Evolutionary conservation across 2,329 filamentous ascomycete species (phyloP).

Genomic region (Talaromyces sp.): DNA sequence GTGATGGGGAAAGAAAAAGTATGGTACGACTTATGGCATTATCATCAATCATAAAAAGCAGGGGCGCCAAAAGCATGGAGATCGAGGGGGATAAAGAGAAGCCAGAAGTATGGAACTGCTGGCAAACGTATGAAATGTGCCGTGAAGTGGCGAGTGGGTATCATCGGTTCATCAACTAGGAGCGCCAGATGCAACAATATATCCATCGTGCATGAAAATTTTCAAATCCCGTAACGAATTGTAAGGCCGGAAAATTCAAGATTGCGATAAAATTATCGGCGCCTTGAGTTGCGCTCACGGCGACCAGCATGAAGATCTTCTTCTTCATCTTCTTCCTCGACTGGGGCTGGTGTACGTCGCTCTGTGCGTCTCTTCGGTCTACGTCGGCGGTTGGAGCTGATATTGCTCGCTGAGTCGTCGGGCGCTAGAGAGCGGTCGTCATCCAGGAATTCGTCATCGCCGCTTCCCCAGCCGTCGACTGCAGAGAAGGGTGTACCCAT

Average conservation of each 20-base stretch:
- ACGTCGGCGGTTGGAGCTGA: slow-evolving; percentile 49
- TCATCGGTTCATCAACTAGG: slow-evolving; percentile 19
- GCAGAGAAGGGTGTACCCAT: slow-evolving; percentile 44
- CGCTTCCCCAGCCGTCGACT: slow-evolving; percentile 41
- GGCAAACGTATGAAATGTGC: not conserved
- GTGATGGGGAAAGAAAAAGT: not conserved
- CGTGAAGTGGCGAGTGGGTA: slow-evolving; percentile 12
- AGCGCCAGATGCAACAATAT: slow-evolving; percentile 18
- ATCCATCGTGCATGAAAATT: slow-evolving; percentile 14
- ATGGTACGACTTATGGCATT: slow-evolving; percentile 10
- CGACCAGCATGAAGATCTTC: slow-evolving; percentile 29
- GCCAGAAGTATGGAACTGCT: not conserved
- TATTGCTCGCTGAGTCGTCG: slow-evolving; percentile 54
- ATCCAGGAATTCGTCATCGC: slow-evolving; percentile 48
- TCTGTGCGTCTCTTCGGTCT: slow-evolving; percentile 51
- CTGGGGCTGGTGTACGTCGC: slow-evolving; percentile 51
- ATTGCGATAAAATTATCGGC: slow-evolving; percentile 20
- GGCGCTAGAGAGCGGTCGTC: slow-evolving; percentile 50
- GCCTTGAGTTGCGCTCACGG: slow-evolving; percentile 30
- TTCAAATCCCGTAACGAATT: not conserved
- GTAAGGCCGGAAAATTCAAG: not conserved
- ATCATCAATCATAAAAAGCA: slow-evolving; percentile 21
- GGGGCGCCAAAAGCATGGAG: not conserved
- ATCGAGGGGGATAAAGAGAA: not conserved
- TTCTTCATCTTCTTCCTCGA: slow-evolving; percentile 53